Conservation (phyloP, 306 rosid species). For the Fagus sylvatica region DNA sequence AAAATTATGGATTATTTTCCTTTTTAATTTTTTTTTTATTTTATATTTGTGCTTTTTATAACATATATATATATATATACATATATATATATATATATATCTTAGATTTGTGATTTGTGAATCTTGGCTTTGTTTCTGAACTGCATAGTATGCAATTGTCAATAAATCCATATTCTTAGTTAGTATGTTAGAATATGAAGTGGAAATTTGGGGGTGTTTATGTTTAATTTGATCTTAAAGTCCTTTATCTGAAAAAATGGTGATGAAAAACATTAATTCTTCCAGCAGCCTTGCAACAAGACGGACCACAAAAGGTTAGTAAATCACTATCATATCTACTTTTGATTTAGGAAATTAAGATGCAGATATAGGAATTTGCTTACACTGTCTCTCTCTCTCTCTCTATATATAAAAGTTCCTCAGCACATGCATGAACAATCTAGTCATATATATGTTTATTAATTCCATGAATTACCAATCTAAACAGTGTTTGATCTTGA, state of each 20-base stretch:
- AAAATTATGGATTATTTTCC: background rate
- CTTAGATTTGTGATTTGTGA: background rate
- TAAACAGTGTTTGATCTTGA: too few species aligned
- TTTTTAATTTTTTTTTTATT: background rate
- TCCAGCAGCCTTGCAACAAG: background rate
- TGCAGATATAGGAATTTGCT: background rate
- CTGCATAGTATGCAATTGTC: background rate
- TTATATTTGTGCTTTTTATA: background rate
- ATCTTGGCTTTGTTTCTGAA: background rate
- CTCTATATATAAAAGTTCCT: too few species aligned
- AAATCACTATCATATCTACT: background rate
- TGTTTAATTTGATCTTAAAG: background rate
- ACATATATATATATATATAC: too few species aligned
- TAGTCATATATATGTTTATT: too few species aligned
- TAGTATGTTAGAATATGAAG: background rate
- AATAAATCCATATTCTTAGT: background rate
- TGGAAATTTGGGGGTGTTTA: background rate
- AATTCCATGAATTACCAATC: too few species aligned
- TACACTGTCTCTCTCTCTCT: background rate
- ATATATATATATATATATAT: background rate
- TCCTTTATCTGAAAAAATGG: background rate
- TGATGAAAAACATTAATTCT: background rate
- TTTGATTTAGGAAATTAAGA: background rate
- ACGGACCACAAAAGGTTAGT: background rate
- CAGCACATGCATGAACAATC: too few species aligned